Evolutionary conservation across 441 rosid species (phyloP).

Genomic region (Eutrema salsugineum): DNA sequence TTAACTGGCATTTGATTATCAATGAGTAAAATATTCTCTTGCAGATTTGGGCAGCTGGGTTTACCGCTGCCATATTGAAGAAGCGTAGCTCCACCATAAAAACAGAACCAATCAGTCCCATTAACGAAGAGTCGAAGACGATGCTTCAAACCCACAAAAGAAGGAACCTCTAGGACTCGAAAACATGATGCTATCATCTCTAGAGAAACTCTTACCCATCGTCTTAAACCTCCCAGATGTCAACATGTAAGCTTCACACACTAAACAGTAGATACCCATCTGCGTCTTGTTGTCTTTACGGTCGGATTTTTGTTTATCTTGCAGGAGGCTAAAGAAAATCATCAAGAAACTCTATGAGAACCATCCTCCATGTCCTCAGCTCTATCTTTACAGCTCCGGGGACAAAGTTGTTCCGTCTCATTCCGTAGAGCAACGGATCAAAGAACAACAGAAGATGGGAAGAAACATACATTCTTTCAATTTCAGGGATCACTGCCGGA

Average conservation of each 20-base stretch:
- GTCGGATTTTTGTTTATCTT: background rate
- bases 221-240: constrained; percentile 56
- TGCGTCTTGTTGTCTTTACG: background rate
- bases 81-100: constrained; percentile 45
- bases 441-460: constrained; percentile 58
- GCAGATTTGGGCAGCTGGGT: constrained; percentile 96
- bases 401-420: constrained; percentile 69
- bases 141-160: constrained; percentile 16
- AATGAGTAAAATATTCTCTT: background rate
- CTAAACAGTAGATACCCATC: background rate
- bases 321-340: constrained; percentile 61
- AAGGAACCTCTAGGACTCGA: constrained; percentile 42
- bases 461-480: constrained; percentile 48
- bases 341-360: constrained; percentile 39
- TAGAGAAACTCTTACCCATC: constrained; percentile 58
- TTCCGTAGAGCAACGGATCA: constrained; percentile 48
- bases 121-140: constrained; percentile 26
- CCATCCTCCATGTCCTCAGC: constrained; percentile 74
- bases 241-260: constrained; percentile 46
- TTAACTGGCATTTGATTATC: background rate
- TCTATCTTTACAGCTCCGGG: constrained; percentile 75
- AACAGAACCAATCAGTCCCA: constrained; percentile 27
- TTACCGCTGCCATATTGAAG: constrained; percentile 73
- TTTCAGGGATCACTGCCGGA: constrained; percentile 72
- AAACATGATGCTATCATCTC: constrained; percentile 38